phyloP scores from a whole-genome alignment of 176 grass and related monocot species.

The Puccinellia tenuiflora region DNA sequence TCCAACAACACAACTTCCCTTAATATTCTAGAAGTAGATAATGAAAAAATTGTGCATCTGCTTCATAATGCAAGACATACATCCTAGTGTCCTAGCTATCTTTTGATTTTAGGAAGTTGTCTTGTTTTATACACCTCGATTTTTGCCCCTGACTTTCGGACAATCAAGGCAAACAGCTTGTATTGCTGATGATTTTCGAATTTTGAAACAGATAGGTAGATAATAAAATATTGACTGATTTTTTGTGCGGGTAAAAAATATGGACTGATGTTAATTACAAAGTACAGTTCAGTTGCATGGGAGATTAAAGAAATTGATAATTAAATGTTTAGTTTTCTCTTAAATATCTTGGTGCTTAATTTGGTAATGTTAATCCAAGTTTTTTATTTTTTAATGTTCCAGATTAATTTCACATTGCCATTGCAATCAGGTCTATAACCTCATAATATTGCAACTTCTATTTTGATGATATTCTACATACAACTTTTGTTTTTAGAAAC shows the following conservation, averaged over 20 bases:
- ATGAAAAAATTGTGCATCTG: not conserved
- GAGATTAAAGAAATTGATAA: not conserved
- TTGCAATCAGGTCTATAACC: not conserved
- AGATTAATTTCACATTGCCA: constrained; percentile 5
- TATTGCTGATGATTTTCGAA: not conserved
- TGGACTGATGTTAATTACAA: not conserved
- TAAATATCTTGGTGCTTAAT: not conserved
- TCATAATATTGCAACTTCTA: not conserved
- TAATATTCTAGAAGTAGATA: not conserved
- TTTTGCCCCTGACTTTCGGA: not conserved
- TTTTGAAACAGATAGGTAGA: not conserved
- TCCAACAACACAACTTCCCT: not conserved
- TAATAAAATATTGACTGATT: not conserved
- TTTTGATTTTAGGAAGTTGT: not conserved
- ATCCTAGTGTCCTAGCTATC: not conserved
- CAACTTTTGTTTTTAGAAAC: not conserved
- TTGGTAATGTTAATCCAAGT: constrained; percentile 3
- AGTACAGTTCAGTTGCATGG: not conserved
- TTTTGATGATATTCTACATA: not conserved
- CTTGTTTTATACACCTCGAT: not conserved
- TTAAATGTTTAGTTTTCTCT: constrained; percentile 3
- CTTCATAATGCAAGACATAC: not conserved
- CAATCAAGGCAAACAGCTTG: not conserved
- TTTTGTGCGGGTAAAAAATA: too few relatives aligned
- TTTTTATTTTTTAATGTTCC: not conserved